Conservation (phyloP, 208 protist species). For the Vickermania spadyakhi region DNA sequence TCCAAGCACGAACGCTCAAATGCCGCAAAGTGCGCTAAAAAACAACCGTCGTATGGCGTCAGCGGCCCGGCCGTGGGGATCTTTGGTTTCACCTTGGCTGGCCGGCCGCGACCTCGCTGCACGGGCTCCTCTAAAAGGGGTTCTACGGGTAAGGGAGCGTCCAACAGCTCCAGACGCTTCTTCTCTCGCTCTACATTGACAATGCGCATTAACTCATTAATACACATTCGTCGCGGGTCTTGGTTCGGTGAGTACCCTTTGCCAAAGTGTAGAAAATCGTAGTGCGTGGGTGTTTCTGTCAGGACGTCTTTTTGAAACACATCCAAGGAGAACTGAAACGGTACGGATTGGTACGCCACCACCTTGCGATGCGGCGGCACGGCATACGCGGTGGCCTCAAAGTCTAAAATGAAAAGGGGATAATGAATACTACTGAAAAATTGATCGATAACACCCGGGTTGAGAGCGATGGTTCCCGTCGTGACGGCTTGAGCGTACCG, state of each 20-base stretch:
- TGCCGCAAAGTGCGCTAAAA: slow-evolving; percentile 82
- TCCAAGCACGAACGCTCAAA: slow-evolving; percentile 86
- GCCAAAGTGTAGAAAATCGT: slow-evolving; percentile 86
- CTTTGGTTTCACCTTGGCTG: slow-evolving; percentile 8
- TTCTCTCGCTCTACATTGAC: slow-evolving; percentile 63
- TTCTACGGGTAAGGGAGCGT: slow-evolving; percentile 3
- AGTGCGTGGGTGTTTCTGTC: slow-evolving; percentile 77
- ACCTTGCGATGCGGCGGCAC: slow-evolving; percentile 77
- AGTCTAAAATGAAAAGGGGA: slow-evolving; percentile 84
- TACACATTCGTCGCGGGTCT: slow-evolving; percentile 54
- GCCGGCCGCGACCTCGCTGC: slow-evolving; percentile 4
- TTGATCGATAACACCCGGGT: slow-evolving; percentile 62
- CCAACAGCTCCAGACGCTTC: slow-evolving; percentile 24
- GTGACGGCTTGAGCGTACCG: slow-evolving; percentile 67
- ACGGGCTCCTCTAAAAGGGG: slow-evolving; percentile 6
- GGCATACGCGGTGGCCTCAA: slow-evolving; percentile 83
- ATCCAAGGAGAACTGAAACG: slow-evolving; percentile 87
- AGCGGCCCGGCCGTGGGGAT: slow-evolving; percentile 22
- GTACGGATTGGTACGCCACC: slow-evolving; percentile 71
- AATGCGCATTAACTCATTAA: slow-evolving; percentile 75
- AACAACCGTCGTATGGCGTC: slow-evolving; percentile 73
- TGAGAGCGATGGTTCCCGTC: slow-evolving; percentile 50
- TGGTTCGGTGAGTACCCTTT: slow-evolving; percentile 76
- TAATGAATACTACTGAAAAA: slow-evolving; percentile 75
- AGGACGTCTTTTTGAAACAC: slow-evolving; percentile 85